Percentiles rank a stretch among this genome's conserved stretches.
Evolutionary conservation across 2,329 filamentous ascomycete species (phyloP).

Genomic region (Fusarium penzigii): DNA sequence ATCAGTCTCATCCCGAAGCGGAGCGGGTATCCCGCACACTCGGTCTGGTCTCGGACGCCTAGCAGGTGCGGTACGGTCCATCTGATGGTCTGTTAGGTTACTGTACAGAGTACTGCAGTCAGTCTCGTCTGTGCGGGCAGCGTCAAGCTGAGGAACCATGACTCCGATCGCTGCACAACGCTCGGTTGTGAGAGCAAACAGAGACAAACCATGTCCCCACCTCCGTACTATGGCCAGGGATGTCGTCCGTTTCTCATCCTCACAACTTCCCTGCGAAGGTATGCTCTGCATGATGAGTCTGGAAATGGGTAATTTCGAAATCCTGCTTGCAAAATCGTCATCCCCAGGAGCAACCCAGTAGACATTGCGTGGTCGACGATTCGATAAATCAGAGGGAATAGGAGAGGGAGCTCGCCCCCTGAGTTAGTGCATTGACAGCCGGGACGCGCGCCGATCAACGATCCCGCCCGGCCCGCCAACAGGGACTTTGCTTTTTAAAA

Average conservation of each 20-base stretch:
- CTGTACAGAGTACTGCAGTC: too few species aligned
- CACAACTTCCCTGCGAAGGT: not conserved
- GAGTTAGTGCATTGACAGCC: conserved; percentile 21
- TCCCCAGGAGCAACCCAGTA: not conserved
- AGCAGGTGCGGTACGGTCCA: too few species aligned
- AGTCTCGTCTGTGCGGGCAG: not conserved
- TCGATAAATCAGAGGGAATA: too few species aligned
- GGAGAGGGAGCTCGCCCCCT: not conserved
- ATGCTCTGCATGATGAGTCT: not conserved
- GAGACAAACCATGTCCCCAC: conserved; percentile 1
- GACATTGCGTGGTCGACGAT: not conserved
- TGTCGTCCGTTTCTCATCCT: not conserved
- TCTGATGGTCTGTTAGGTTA: too few species aligned
- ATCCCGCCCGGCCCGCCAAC: conserved; percentile 28
- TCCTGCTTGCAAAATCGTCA: not conserved
- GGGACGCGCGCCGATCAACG: conserved; percentile 26
- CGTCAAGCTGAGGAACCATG: conserved; percentile 3
- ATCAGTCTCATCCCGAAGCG: too few species aligned
- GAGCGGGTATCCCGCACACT: too few species aligned
- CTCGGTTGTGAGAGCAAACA: conserved; percentile 4
- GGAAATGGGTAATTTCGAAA: not conserved
- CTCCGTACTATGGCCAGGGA: conserved; percentile 5
- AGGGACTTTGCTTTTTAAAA: conserved; percentile 13
- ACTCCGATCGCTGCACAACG: conserved; percentile 8
- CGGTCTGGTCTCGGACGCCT: too few species aligned